Evolutionary conservation across 805 yeast genomes (phyloP), one percentile per base, ranked within the genome.

Genomic region (Candida adriatica): DNA sequence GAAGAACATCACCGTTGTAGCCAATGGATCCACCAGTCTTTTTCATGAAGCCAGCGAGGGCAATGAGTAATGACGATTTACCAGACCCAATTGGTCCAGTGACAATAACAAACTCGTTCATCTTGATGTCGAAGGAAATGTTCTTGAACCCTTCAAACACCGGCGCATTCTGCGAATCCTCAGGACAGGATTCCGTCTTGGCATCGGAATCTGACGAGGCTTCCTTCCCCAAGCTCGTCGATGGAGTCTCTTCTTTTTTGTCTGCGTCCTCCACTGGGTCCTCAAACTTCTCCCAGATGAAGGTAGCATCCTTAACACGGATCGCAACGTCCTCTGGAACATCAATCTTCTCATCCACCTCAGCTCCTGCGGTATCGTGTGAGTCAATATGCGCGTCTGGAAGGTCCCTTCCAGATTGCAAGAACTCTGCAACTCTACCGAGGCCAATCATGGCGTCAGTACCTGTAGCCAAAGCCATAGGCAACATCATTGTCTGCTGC

Each of bases 1-100:
- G 49, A 19, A 75, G 49, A 8, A 71, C 40, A 0, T 66, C 50
- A 3, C 83, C 82, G 33, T 65, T 59, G 13, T 66, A 62, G 10
- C 51, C 43, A 8, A 80, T 58, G 0, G 50, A 18, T n/a, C 94
- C 94, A 0, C 43, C 18, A 0, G 49, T 53, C 37, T 68, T 66
- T 6, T 62, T 61, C 82, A 83, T 81, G 36, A 70, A 65, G 0
- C 90, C 90, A 5, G 81, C 58, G 10, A 83, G 49, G 0, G 88
- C 86, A 41, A 62, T 62, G 30, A 83, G 62, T 16, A 84, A 58
- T 1, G 88, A 79, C 0, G 87, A 64, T 51, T 83, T 83, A 28
- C 94, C 94, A 3, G 81, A 65, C 2, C 94, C 94, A 46, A 83
- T 80, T 3, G 75, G 49, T 20, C 94, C 94, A 0, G 90, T 81